Conservation (phyloP, 2,329 filamentous ascomycete genomes). For the Alternaria arbusti region DNA sequence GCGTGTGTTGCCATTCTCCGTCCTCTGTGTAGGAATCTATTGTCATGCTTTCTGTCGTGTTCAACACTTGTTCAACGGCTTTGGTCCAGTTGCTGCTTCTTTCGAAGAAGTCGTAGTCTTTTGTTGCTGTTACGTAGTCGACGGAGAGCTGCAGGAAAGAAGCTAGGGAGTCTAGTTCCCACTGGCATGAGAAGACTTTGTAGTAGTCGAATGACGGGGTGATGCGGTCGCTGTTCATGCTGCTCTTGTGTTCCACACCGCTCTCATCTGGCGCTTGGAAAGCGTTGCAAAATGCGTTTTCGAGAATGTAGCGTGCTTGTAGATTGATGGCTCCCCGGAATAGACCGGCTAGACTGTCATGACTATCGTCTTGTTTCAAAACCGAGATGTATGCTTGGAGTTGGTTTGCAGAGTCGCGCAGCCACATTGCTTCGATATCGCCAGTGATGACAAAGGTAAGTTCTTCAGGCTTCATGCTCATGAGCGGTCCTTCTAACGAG, state of each 20-base stretch:
- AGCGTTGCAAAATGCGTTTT: slow-evolving; percentile 61
- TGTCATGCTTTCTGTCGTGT: slow-evolving; percentile 54
- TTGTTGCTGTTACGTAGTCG: slow-evolving; percentile 56
- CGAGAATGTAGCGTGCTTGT: slow-evolving; percentile 71
- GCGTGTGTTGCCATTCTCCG: slow-evolving; percentile 52
- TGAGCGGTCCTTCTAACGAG: slow-evolving; percentile 1
- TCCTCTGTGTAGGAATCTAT: slow-evolving; percentile 54
- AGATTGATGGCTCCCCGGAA: slow-evolving; percentile 75
- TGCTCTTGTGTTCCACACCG: slow-evolving; percentile 46
- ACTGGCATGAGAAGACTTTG: slow-evolving; percentile 60
- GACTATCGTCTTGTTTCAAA: slow-evolving; percentile 57
- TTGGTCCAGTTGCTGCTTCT: slow-evolving; percentile 53
- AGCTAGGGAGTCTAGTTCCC: slow-evolving; percentile 59
- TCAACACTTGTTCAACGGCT: slow-evolving; percentile 52
- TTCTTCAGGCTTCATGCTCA: slow-evolving; percentile 50
- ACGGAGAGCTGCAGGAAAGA: slow-evolving; percentile 57
- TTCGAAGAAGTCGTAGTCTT: slow-evolving; percentile 55
- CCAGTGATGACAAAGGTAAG: slow-evolving; percentile 65
- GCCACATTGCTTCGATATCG: slow-evolving; percentile 64
- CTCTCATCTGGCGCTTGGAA: slow-evolving; percentile 60
- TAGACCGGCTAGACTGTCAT: slow-evolving; percentile 64
- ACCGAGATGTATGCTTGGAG: slow-evolving; percentile 71
- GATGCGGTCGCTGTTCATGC: slow-evolving; percentile 51
- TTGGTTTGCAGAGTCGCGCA: slow-evolving; percentile 67
- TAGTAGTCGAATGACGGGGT: slow-evolving; percentile 52